Conservation (phyloP, 192 early-diverging fungal species). For the Gonapodya prolifera region DNA sequence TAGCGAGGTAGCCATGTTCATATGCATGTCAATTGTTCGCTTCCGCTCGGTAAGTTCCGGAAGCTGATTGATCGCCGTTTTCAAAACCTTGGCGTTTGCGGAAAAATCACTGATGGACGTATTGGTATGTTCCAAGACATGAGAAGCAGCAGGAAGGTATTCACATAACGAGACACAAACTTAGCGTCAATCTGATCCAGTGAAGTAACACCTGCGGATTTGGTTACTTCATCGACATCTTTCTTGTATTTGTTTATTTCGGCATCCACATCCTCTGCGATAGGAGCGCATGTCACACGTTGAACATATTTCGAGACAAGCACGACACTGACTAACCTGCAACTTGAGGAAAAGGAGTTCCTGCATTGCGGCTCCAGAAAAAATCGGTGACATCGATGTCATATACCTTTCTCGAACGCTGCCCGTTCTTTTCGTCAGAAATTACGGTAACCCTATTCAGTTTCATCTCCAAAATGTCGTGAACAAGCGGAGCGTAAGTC, state of each 20-base stretch:
- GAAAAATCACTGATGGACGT: constrained; percentile 47
- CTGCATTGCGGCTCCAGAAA: constrained; percentile 89
- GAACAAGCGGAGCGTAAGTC: constrained; percentile 94
- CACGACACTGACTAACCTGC: constrained; percentile 38
- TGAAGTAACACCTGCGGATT: constrained; percentile 66
- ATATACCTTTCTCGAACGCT: constrained; percentile 54
- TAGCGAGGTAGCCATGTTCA: constrained; percentile 88
- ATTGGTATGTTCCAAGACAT: not conserved
- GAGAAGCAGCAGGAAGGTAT: not conserved
- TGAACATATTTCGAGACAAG: not conserved
- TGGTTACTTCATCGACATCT: constrained; percentile 86
- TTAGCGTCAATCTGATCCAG: constrained; percentile 65
- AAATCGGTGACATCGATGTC: constrained; percentile 82
- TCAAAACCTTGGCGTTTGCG: constrained; percentile 74
- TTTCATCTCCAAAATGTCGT: constrained; percentile 88
- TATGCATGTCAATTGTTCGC: constrained; percentile 92
- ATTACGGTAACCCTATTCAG: constrained; percentile 70
- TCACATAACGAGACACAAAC: constrained; percentile 7
- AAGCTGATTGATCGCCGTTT: constrained; percentile 79
- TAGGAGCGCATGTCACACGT: not conserved
- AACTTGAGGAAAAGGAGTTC: constrained; percentile 91
- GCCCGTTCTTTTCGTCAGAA: constrained; percentile 50
- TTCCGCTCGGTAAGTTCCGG: constrained; percentile 93
- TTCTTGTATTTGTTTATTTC: constrained; percentile 89
- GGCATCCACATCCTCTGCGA: constrained; percentile 69